Evolutionary conservation across 2,329 filamentous ascomycete species (phyloP).

Genomic region (Colletotrichum spaethianum): DNA sequence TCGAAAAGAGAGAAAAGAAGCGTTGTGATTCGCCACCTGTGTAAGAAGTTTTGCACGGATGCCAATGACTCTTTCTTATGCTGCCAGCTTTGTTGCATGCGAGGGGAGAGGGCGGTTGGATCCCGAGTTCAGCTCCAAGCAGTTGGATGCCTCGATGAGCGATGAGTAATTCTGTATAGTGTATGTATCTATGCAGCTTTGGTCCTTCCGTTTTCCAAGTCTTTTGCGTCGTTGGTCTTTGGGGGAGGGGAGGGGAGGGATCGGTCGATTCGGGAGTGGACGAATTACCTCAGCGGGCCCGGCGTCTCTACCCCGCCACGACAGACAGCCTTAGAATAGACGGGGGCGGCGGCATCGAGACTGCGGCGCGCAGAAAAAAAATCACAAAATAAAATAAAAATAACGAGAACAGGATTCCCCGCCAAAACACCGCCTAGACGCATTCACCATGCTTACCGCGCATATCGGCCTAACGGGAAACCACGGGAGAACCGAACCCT

Average conservation of each 20-base stretch:
- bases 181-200: slow-evolving; percentile 33
- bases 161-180: slow-evolving; percentile 35
- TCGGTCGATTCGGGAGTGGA: neutral
- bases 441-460: neutral
- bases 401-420: slow-evolving; percentile 8
- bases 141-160: neutral
- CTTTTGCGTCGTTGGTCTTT: neutral
- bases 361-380: neutral
- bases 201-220: neutral
- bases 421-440: slow-evolving; percentile 15
- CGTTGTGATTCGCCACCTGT: slow-evolving; percentile 30
- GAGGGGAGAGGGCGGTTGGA: neutral
- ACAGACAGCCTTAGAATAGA: neutral
- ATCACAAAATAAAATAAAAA: neutral
- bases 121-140: neutral
- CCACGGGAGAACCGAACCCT: slow-evolving; percentile 45
- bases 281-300: slow-evolving; percentile 26
- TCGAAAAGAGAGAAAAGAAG: slow-evolving; percentile 2
- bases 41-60: slow-evolving; percentile 1
- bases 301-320: slow-evolving; percentile 20
- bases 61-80: slow-evolving; percentile 9
- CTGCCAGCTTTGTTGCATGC: neutral
- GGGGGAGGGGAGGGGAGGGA: too few relatives aligned
- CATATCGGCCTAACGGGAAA: slow-evolving; percentile 18
- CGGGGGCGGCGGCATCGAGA: neutral